Conservation (phyloP, 179 eudicot genomes). For the Camellia oleifera region DNA sequence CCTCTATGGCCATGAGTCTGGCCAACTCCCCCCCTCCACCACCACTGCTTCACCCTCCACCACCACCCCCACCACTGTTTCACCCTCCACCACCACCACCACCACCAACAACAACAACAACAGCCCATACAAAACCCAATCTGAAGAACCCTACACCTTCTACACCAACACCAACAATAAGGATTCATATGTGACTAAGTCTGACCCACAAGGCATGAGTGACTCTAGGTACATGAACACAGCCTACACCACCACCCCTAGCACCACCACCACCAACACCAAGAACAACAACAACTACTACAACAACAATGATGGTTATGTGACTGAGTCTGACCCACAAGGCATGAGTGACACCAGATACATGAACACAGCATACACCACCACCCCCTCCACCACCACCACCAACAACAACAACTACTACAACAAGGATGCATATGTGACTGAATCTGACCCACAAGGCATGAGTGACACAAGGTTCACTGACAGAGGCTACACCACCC, state of each 20-base stretch:
- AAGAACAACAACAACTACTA: neutral
- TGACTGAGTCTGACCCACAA: constrained; percentile 4
- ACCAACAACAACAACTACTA: constrained; percentile 13
- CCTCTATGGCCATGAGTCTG: constrained; percentile 31
- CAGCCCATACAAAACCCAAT: neutral
- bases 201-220: constrained; percentile 1
- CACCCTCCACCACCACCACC: constrained; percentile 32
- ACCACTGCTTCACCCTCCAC: constrained; percentile 19
- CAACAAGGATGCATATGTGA: neutral
- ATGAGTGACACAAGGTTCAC: neutral
- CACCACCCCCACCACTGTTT: constrained; percentile 29
- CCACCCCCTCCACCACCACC: constrained; percentile 1
- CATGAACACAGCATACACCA: constrained; percentile 13
- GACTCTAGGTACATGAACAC: neutral
- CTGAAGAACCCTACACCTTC: neutral
- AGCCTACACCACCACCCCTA: neutral
- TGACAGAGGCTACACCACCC: neutral
- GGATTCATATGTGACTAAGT: constrained; percentile 9
- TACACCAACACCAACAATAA: neutral
- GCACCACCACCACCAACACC: constrained; percentile 10
- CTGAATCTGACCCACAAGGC: neutral
- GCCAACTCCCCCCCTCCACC: constrained; percentile 22
- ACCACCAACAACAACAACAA: constrained; percentile 9
- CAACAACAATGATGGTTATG: constrained; percentile 17
- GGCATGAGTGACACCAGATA: constrained; percentile 7